Conservation (phyloP, 2,329 filamentous ascomycete species). For the Sporothrix phasma region DNA sequence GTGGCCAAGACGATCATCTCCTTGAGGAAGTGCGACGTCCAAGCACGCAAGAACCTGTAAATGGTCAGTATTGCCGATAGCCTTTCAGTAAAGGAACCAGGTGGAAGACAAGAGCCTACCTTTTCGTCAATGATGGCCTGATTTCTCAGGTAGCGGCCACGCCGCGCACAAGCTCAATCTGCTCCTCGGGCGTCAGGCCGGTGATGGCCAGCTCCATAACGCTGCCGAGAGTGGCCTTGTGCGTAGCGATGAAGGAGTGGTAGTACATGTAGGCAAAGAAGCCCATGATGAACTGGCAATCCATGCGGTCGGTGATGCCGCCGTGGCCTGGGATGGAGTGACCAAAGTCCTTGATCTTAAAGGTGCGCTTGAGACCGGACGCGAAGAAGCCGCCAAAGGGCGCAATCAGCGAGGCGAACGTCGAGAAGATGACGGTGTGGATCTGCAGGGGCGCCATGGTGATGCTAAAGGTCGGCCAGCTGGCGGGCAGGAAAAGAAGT, state of each 20-base stretch:
- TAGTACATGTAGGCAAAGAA: conserved; percentile 99
- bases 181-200: conserved; percentile 77
- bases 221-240: conserved; percentile 74
- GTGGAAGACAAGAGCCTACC: conserved; percentile 25
- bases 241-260: conserved; percentile 86
- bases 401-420: conserved; percentile 91
- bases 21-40: conserved; percentile 18
- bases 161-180: conserved; percentile 66
- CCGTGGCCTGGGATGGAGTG: conserved; percentile 96
- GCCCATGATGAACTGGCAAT: conserved; percentile 99
- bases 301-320: conserved; percentile 97
- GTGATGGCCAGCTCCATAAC: conserved; percentile 89
- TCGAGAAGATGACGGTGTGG: conserved; percentile 80
- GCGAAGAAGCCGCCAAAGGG: conserved; percentile 98
- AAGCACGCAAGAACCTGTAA: conserved; percentile 19
- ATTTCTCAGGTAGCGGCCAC: conserved; percentile 56
- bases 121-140: conserved; percentile 41
- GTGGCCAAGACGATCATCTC: conserved; percentile 8
- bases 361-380: conserved; percentile 92
- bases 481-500: conserved; percentile 61
- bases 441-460: conserved; percentile 82
- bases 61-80: conserved; percentile 5
- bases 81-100: no score
- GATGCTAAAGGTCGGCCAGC: conserved; percentile 48
- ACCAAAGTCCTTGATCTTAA: conserved; percentile 99